phyloP scores from a whole-genome alignment of 139 green algal species.

The Chlorella sorokiniana region DNA sequence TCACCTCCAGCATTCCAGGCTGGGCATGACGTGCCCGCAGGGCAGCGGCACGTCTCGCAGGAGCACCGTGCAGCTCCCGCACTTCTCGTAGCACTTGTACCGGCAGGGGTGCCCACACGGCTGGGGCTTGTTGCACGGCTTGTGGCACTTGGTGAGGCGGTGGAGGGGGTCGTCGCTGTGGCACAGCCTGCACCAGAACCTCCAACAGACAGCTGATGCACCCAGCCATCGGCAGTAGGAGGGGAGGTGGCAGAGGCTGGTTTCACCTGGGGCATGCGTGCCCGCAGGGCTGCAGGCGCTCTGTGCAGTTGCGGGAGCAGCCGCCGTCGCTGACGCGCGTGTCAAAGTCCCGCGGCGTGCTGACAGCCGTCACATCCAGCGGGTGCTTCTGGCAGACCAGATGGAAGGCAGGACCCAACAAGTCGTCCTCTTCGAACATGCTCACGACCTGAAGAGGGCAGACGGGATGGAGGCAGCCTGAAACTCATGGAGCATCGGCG shows the following conservation, averaged over 20 bases:
- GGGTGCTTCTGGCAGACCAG: slow-evolving; percentile 61
- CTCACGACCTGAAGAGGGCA: slow-evolving; percentile 38
- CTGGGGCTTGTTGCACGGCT: slow-evolving; percentile 40
- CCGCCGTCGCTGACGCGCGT: slow-evolving; percentile 53
- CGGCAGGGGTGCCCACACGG: slow-evolving; percentile 28
- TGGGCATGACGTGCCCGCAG: slow-evolving; percentile 26
- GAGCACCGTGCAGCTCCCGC: slow-evolving; percentile 12
- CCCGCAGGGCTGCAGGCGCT: slow-evolving; percentile 54
- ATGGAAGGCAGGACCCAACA: slow-evolving; percentile 46
- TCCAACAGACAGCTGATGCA: not conserved
- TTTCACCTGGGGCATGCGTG: slow-evolving; percentile 49
- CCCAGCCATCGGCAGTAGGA: not conserved
- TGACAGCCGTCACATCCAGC: slow-evolving; percentile 23
- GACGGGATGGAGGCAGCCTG: not conserved
- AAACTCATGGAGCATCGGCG: not conserved
- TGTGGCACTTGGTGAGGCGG: slow-evolving; percentile 7
- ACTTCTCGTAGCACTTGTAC: slow-evolving; percentile 11
- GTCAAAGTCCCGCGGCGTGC: slow-evolving; percentile 41
- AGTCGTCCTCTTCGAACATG: slow-evolving; percentile 30
- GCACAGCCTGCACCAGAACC: slow-evolving; percentile 1
- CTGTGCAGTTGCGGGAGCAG: slow-evolving; percentile 57
- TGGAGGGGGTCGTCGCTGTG: slow-evolving; percentile 44
- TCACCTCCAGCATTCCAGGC: not conserved
- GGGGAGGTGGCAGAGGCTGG: not conserved
- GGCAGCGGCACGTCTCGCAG: not conserved